Conservation (phyloP, 176 grass and related monocot genomes). For the Panicum miliaceum region DNA sequence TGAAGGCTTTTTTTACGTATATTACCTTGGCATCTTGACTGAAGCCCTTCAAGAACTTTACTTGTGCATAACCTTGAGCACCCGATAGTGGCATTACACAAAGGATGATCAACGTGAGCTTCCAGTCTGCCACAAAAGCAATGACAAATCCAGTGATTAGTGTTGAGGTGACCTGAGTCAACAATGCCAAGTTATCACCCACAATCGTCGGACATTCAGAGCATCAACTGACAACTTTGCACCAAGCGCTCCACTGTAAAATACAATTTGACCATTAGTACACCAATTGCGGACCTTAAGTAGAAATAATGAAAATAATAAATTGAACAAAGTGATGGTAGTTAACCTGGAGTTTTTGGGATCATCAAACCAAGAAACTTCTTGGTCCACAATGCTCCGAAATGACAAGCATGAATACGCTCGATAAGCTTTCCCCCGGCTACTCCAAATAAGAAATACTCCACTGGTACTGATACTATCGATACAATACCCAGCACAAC, state of each 20-base stretch:
- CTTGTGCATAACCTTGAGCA: conserved; percentile 78
- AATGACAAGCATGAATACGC: conserved; percentile 78
- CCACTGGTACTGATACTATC: conserved; percentile 56
- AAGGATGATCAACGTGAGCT: conserved; percentile 65
- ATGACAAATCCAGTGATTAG: conserved; percentile 69
- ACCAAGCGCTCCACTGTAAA: conserved; percentile 71
- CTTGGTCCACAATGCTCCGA: conserved; percentile 69
- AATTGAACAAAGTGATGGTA: not conserved
- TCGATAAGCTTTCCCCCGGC: conserved; percentile 91
- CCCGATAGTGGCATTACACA: conserved; percentile 72
- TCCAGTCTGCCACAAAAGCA: conserved; percentile 75
- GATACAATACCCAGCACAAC: conserved; percentile 61
- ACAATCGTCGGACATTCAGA: conserved; percentile 77
- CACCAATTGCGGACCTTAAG: conserved; percentile 4
- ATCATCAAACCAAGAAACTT: conserved; percentile 95
- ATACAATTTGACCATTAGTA: conserved; percentile 27
- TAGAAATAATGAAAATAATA: conserved; percentile 4
- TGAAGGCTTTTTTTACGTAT: conserved; percentile 2
- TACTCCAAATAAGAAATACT: conserved; percentile 77
- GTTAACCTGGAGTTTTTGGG: conserved; percentile 77
- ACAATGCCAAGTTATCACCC: conserved; percentile 80
- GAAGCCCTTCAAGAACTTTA: conserved; percentile 83
- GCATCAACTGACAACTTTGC: conserved; percentile 85
- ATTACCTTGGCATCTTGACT: conserved; percentile 87
- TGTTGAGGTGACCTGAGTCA: conserved; percentile 48